phyloP scores from a whole-genome alignment of 2,329 filamentous ascomycete genomes.

The Coleophoma cylindrospora region DNA sequence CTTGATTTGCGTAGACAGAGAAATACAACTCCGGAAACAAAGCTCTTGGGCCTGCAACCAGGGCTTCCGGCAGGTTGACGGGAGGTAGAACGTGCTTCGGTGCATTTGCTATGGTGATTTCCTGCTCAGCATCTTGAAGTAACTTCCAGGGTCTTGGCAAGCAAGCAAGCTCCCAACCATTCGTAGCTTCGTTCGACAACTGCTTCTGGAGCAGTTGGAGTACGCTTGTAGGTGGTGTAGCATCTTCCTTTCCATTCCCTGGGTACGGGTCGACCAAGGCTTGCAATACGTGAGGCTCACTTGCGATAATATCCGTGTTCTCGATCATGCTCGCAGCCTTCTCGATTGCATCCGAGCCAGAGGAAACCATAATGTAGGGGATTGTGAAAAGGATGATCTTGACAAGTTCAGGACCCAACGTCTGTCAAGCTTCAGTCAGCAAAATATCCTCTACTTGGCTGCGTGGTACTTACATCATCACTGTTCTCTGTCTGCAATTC shows the following conservation, averaged over 20 bases:
- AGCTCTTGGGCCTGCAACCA: conserved; percentile 68
- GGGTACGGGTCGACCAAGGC: conserved; percentile 82
- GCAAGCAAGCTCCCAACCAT: conserved; percentile 69
- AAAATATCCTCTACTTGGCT: background rate
- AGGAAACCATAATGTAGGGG: conserved; percentile 78
- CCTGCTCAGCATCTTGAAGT: conserved; percentile 55
- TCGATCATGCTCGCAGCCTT: conserved; percentile 78
- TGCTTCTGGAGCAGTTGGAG: conserved; percentile 83
- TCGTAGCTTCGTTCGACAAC: conserved; percentile 69
- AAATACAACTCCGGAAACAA: conserved; percentile 92
- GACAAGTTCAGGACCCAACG: conserved; percentile 77
- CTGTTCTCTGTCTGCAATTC: conserved; percentile 90
- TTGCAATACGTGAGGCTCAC: conserved; percentile 80
- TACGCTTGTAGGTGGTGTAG: conserved; percentile 62
- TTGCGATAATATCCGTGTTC: conserved; percentile 92
- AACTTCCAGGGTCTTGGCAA: conserved; percentile 65
- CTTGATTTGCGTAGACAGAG: conserved; percentile 85
- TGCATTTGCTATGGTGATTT: conserved; percentile 51
- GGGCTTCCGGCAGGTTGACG: conserved; percentile 69
- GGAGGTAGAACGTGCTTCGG: conserved; percentile 74
- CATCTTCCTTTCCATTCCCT: conserved; percentile 56
- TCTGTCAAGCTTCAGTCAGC: conserved; percentile 32
- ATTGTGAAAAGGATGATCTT: conserved; percentile 95
- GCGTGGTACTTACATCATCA: conserved; percentile 68
- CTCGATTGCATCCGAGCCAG: conserved; percentile 63